Evolutionary conservation across 1,284 basidiomycete genomes (phyloP).

Genomic region (Lentinus polychrous): DNA sequence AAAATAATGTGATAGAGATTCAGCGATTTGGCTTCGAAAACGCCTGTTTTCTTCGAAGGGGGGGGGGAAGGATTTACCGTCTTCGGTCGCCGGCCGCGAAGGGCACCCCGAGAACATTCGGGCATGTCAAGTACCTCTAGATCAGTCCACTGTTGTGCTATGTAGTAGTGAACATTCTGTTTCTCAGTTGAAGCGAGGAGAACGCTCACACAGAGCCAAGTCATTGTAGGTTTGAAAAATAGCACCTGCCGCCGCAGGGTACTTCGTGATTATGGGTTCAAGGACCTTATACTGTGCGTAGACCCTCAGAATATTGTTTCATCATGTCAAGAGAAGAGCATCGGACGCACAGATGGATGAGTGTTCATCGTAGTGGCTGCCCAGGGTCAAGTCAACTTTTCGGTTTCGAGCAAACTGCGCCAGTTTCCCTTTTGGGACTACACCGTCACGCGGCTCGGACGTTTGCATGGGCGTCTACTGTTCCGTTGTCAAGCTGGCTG

Average conservation of each 20-base stretch:
- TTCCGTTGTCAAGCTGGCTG: no score
- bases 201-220: constrained; percentile 21
- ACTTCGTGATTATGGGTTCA: constrained; percentile 18
- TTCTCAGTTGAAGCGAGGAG: not conserved
- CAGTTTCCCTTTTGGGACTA: not conserved
- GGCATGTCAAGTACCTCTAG: constrained; percentile 56
- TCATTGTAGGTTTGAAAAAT: constrained; percentile 32
- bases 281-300: constrained; percentile 15
- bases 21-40: not conserved
- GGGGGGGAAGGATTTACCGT: constrained; percentile 32
- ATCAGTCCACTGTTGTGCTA: constrained; percentile 67
- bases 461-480: no score
- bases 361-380: constrained; percentile 12
- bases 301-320: not conserved
- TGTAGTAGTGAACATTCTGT: not conserved
- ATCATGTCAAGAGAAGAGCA: not conserved
- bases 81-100: constrained; percentile 51
- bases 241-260: constrained; percentile 25
- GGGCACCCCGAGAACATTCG: constrained; percentile 45
- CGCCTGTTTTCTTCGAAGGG: not conserved
- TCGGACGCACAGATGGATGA: constrained; percentile 17
- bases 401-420: not conserved
- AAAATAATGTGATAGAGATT: not conserved
- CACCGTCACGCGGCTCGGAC: no score
- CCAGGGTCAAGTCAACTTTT: not conserved